Conservation (phyloP, 257 asterid species). For the Echites panduratus region DNA sequence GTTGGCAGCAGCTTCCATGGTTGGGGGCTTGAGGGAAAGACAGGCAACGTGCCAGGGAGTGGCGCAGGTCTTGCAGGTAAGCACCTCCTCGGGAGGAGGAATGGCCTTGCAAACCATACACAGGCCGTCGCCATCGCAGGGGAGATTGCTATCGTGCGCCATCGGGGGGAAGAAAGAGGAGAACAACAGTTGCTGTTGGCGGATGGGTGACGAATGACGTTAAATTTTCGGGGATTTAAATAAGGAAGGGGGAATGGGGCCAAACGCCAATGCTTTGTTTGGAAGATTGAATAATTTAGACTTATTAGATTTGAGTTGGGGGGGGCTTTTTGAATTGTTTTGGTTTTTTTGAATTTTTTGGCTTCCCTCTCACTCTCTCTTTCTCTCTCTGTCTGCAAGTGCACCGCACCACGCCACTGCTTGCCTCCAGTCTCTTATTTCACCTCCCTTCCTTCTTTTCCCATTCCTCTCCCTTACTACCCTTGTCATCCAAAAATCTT, state of each 20-base stretch:
- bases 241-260: neutral
- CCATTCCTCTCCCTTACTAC: too few relatives aligned
- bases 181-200: neutral
- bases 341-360: neutral
- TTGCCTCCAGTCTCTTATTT: too few relatives aligned
- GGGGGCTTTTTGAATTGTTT: neutral
- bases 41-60: conserved; percentile 85
- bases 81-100: conserved; percentile 41
- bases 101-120: conserved; percentile 75
- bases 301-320: neutral
- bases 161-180: conserved; percentile 20
- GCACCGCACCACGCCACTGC: too few relatives aligned
- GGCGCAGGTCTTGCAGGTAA: conserved; percentile 65
- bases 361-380: neutral
- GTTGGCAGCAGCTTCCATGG: conserved; percentile 46
- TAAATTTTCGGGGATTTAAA: conserved; percentile 3
- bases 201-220: conserved; percentile 5
- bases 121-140: conserved; percentile 78
- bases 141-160: conserved; percentile 61
- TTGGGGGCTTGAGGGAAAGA: conserved; percentile 36
- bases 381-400: too few relatives aligned
- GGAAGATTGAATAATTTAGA: neutral
- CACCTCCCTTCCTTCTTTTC: too few relatives aligned
- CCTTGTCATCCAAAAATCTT: too few relatives aligned
- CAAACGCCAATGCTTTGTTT: neutral